Evolutionary conservation across 2,329 filamentous ascomycete genomes (phyloP).

Genomic region (Phyllachora maydis): DNA sequence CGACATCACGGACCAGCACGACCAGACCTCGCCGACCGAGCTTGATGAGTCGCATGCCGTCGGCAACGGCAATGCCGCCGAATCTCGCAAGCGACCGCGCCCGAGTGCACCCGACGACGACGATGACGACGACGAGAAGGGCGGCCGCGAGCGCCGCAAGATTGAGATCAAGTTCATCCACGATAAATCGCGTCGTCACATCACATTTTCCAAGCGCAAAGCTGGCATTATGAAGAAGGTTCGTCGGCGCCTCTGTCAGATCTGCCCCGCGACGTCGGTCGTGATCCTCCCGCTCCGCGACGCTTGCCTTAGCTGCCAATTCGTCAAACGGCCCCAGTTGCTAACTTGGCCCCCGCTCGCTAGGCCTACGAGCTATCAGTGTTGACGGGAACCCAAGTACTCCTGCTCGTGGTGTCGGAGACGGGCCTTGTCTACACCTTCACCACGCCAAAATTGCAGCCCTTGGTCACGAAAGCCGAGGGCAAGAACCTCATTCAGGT

Average conservation of each 20-base stretch:
- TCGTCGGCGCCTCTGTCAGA: constrained; percentile 13
- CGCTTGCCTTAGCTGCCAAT: constrained; percentile 1
- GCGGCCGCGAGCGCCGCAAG: constrained; percentile 92
- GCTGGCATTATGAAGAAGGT: constrained; percentile 99
- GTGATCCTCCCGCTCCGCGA: constrained; percentile 1
- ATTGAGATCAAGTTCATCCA: constrained; percentile 99
- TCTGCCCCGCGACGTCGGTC: background rate
- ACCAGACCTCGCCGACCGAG: constrained; percentile 53
- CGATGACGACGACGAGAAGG: constrained; percentile 95
- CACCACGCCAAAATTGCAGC: constrained; percentile 94
- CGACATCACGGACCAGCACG: constrained; percentile 62
- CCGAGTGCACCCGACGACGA: constrained; percentile 76
- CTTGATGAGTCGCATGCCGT: constrained; percentile 51
- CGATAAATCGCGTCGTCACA: constrained; percentile 98
- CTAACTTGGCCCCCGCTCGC: constrained; percentile 4
- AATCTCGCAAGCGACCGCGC: constrained; percentile 74
- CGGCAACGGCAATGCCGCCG: constrained; percentile 52
- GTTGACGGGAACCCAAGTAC: constrained; percentile 90
- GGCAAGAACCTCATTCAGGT: constrained; percentile 99
- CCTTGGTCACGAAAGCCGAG: constrained; percentile 92
- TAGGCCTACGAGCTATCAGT: constrained; percentile 96
- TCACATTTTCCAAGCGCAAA: constrained; percentile 99
- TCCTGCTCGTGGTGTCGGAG: constrained; percentile 90
- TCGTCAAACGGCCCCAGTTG: constrained; percentile 2
- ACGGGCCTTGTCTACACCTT: constrained; percentile 96